phyloP scores from a whole-genome alignment of 2,329 filamentous ascomycete genomes.

The Paracoccidioides brasiliensis region DNA sequence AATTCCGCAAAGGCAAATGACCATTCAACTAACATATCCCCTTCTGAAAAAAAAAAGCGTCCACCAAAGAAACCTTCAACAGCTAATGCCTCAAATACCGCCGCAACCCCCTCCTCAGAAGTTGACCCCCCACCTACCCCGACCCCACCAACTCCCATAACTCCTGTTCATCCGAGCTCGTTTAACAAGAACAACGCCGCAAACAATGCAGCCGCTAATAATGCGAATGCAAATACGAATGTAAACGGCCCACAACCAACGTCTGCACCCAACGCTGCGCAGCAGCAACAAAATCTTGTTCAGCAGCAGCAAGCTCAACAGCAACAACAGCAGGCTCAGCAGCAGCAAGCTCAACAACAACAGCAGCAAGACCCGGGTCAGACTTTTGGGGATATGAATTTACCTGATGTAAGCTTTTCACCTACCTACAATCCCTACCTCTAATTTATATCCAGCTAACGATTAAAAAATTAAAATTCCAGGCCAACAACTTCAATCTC shows the following conservation, averaged over 20 bases:
- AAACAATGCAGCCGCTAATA: too few relatives aligned
- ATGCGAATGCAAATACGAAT: slow-evolving; percentile 17
- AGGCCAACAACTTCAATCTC: slow-evolving; percentile 21
- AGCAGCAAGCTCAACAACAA: slow-evolving; percentile 9
- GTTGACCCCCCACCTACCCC: slow-evolving; percentile 35
- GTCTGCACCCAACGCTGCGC: slow-evolving; percentile 10
- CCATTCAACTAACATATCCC: slow-evolving; percentile 10
- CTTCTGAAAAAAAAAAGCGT: slow-evolving; percentile 18
- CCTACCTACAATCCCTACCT: not conserved
- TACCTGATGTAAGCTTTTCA: slow-evolving; percentile 22
- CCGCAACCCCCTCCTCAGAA: slow-evolving; percentile 34
- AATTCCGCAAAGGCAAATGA: not conserved
- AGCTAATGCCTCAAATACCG: slow-evolving; percentile 25
- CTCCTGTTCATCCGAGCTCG: slow-evolving; percentile 33
- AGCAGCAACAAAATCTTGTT: slow-evolving; percentile 12
- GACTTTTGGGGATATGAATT: slow-evolving; percentile 5
- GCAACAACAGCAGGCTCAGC: slow-evolving; percentile 18
- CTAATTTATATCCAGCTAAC: not conserved
- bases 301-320: slow-evolving; percentile 21
- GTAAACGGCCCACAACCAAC: slow-evolving; percentile 19
- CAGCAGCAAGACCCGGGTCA: slow-evolving; percentile 21
- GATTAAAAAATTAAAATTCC: not conserved
- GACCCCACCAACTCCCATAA: slow-evolving; percentile 38
- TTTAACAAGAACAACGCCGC: slow-evolving; percentile 24
- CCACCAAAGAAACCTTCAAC: slow-evolving; percentile 31